Evolutionary conservation across 768 basidiomycete genomes (phyloP), one percentile per base, ranked within the genome.

Genomic region (Termitomyces sp.): DNA sequence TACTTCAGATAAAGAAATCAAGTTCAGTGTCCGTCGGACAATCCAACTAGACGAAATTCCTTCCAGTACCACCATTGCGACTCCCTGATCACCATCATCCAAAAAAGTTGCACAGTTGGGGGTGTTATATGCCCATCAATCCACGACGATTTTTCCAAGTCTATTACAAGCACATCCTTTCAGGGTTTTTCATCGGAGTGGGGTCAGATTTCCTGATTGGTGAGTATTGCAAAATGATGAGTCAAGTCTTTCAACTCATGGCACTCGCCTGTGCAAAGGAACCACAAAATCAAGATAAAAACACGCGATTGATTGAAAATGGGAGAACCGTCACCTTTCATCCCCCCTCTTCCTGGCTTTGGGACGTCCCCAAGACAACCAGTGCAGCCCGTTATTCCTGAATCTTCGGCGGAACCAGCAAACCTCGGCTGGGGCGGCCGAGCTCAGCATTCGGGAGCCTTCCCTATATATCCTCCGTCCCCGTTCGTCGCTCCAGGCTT

Each of bases 351-450:
- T 8, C 14, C 37, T 2, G 8, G 5, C 5, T 4, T 19, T 47
- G 4, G 6, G 2, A 16, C 23, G 3, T 45, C 51, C 8, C 56
- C 56, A 9, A 1, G 34, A 5, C 27, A 27, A 40, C 9, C 1
- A 5, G 21, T 35, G 14, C 49, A 52, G 27, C 56, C 56, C 2
- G 51, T 57, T 4, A 57, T 57, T 9, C 56, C 56, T 19, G 56
- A 57, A 4, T 11, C 51, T 17, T 45, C 56, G 23, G 17, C 6
- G 4, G 44, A 39, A 19, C 21, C 25, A 30, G 40, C 28, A 47
- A 27, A 47, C 16, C 42, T 44, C 9, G 45, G 21, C 8, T 57
- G 56, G 56, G 56, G 42, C 17, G 44, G 14, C 30, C 23, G 23
- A 14, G n/a, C 50, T 40, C 34, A 39, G 17, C 56, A 57, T 43